Evolutionary conservation across 2,329 filamentous ascomycete genomes (phyloP).

Genomic region (Chaetomium strumarium): DNA sequence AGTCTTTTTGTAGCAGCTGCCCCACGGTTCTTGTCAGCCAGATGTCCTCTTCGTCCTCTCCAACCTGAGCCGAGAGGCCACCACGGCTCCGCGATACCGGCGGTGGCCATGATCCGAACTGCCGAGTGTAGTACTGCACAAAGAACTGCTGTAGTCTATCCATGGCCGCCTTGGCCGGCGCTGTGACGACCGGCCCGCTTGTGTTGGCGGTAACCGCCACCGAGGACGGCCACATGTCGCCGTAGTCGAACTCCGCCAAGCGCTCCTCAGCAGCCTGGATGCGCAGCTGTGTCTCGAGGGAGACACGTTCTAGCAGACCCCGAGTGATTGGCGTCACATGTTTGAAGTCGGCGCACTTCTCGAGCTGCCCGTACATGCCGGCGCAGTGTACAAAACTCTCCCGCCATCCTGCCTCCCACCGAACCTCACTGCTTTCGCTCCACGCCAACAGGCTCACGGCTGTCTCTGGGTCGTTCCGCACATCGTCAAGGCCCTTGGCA

Average conservation of each 20-base stretch:
- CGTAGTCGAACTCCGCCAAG: conserved; percentile 54
- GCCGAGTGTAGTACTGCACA: conserved; percentile 47
- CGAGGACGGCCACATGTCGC: conserved; percentile 52
- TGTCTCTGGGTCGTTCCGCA: conserved; percentile 52
- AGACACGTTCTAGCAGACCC: conserved; percentile 56
- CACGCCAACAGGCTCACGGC: conserved; percentile 60
- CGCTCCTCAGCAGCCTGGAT: conserved; percentile 58
- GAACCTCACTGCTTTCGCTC: conserved; percentile 56
- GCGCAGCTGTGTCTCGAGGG: conserved; percentile 55
- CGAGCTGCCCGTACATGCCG: conserved; percentile 55
- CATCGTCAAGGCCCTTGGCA: conserved; percentile 56
- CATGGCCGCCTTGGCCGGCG: conserved; percentile 47
- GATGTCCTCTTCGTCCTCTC: conserved; percentile 36
- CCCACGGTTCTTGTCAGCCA: conserved; percentile 58
- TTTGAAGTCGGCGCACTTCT: conserved; percentile 50
- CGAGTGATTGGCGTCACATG: conserved; percentile 55
- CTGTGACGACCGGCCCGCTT: conserved; percentile 27
- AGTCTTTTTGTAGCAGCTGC: conserved; percentile 56
- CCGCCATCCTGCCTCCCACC: conserved; percentile 61
- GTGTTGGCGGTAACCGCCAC: conserved; percentile 26
- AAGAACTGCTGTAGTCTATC: conserved; percentile 58
- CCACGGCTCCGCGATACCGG: conserved; percentile 16
- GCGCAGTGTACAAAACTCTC: conserved; percentile 62
- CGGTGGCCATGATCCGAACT: conserved; percentile 59
- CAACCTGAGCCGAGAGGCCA: too few species aligned